Percentiles rank a stretch among this genome's conserved stretches.
These are phyloP conservation scores for Thraustochytrium sp. DNA, from an alignment of 352 stramenopile genomes.

Conservation along the genomic window DNA sequence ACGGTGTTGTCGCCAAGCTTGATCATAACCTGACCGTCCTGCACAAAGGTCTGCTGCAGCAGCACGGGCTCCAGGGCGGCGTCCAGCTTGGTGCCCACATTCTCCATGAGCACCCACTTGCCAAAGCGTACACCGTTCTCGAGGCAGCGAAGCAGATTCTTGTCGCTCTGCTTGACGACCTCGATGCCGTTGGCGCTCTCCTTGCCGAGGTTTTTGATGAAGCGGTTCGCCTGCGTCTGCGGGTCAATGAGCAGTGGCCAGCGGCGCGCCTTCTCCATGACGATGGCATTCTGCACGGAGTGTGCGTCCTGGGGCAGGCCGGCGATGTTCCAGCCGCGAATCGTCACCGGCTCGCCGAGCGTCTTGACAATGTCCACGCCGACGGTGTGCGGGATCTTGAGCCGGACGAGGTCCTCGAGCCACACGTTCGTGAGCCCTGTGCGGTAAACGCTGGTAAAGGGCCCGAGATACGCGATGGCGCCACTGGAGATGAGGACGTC, in stretches of 20 bases:
- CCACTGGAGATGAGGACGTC: constrained; percentile 85
- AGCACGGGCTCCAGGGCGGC: constrained; percentile 83
- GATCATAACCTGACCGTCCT: constrained; percentile 75
- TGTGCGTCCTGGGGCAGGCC: constrained; percentile 89
- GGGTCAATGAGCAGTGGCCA: constrained; percentile 94
- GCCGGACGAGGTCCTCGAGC: constrained; percentile 53
- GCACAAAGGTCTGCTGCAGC: constrained; percentile 84
- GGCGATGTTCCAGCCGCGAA: constrained; percentile 85
- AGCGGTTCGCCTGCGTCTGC: constrained; percentile 87
- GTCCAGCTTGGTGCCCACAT: constrained; percentile 85
- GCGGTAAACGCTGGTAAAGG: constrained; percentile 83
- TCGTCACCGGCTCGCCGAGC: constrained; percentile 80
- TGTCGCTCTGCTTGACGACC: constrained; percentile 82
- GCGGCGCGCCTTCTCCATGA: constrained; percentile 78
- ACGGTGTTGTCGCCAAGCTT: constrained; percentile 85
- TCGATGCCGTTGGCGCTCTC: constrained; percentile 68
- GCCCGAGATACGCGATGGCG: constrained; percentile 85
- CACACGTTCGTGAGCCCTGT: constrained; percentile 75
- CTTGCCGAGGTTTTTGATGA: constrained; percentile 86
- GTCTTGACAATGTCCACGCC: constrained; percentile 67
- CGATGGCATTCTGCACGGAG: constrained; percentile 90
- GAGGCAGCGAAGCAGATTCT: constrained; percentile 85
- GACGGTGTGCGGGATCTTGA: constrained; percentile 82
- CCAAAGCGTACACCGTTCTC: constrained; percentile 94
- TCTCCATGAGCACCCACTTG: constrained; percentile 84